These are phyloP conservation scores for Emmonsia crescens DNA, from an alignment of 2,329 filamentous ascomycete species.

Conservation along the genomic window DNA sequence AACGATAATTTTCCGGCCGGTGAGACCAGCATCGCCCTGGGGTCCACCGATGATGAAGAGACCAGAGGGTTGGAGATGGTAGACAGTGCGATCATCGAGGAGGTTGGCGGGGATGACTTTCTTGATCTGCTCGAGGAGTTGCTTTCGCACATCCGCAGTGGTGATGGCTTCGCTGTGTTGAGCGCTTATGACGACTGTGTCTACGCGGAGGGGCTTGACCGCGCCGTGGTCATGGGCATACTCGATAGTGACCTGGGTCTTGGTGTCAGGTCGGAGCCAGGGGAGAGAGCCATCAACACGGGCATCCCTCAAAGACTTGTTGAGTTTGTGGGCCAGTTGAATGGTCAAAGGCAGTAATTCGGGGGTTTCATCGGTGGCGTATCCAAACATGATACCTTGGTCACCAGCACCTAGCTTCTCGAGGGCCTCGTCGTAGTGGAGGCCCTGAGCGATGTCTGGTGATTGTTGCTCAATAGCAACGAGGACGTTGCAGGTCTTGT, in stretches of 20 bases:
- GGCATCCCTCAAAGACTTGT: conserved; percentile 83
- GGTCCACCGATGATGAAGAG: conserved; percentile 98
- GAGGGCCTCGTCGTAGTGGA: conserved; percentile 93
- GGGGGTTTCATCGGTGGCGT: conserved; percentile 97
- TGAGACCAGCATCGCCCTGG: conserved; percentile 97
- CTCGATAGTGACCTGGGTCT: conserved; percentile 98
- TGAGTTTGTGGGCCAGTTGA: conserved; percentile 91
- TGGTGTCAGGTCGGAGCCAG: conserved; percentile 97
- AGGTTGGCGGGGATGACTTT: conserved; percentile 85
- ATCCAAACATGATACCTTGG: conserved; percentile 99
- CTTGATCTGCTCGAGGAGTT: conserved; percentile 96
- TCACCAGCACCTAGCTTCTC: conserved; percentile 98
- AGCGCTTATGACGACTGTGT: conserved; percentile 93
- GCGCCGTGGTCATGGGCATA: conserved; percentile 95
- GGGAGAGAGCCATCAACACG: conserved; percentile 77
- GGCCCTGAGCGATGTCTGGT: conserved; percentile 96
- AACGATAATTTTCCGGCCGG: conserved; percentile 98
- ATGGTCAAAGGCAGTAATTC: conserved; percentile 93
- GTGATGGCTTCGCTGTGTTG: conserved; percentile 84
- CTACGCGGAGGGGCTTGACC: conserved; percentile 80
- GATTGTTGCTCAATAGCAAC: conserved; percentile 99
- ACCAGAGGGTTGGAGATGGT: conserved; percentile 98
- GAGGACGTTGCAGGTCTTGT: conserved; percentile 98
- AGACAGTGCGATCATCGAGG: conserved; percentile 85
- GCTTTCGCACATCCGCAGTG: conserved; percentile 85